These are phyloP conservation scores for Ceriops decandra DNA, from an alignment of 345 rosid genomes.

Conservation along the genomic window DNA sequence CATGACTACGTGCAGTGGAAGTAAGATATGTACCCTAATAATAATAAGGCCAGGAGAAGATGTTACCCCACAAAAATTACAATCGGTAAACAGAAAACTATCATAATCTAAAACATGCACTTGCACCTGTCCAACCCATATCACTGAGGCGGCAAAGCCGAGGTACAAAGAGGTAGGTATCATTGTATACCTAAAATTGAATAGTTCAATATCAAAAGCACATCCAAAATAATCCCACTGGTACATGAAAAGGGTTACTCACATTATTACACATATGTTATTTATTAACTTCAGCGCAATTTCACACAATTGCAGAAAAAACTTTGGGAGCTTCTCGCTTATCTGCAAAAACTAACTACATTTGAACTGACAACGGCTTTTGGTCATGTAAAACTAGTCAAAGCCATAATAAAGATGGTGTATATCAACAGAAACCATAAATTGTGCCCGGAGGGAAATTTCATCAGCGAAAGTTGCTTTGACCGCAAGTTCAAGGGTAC, in stretches of 20 bases:
- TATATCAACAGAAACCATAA: too few relatives aligned
- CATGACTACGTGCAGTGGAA: conserved; percentile 72
- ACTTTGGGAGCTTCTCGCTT: too few relatives aligned
- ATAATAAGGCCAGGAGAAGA: conserved; percentile 9
- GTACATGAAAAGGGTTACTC: background rate
- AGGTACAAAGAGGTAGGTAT: conserved; percentile 80
- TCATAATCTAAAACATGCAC: conserved; percentile 13
- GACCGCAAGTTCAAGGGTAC: too few relatives aligned
- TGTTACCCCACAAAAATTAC: conserved; percentile 7
- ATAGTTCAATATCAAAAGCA: conserved; percentile 1
- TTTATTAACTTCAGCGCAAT: too few relatives aligned
- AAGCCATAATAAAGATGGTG: too few relatives aligned
- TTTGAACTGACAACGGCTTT: too few relatives aligned
- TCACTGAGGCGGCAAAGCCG: conserved; percentile 85
- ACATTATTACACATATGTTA: background rate
- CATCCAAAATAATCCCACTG: background rate
- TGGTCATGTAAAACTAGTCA: too few relatives aligned
- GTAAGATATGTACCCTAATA: conserved; percentile 90
- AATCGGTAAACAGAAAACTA: background rate
- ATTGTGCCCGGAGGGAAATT: too few relatives aligned
- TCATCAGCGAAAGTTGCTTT: too few relatives aligned
- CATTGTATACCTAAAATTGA: conserved; percentile 66
- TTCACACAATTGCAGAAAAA: too few relatives aligned
- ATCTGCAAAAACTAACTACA: too few relatives aligned
- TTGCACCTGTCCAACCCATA: conserved; percentile 96